Evolutionary conservation across 2,329 filamentous ascomycete genomes (phyloP), one percentile per base, ranked within the genome.

Genomic region (Colletotrichum falcatum): DNA sequence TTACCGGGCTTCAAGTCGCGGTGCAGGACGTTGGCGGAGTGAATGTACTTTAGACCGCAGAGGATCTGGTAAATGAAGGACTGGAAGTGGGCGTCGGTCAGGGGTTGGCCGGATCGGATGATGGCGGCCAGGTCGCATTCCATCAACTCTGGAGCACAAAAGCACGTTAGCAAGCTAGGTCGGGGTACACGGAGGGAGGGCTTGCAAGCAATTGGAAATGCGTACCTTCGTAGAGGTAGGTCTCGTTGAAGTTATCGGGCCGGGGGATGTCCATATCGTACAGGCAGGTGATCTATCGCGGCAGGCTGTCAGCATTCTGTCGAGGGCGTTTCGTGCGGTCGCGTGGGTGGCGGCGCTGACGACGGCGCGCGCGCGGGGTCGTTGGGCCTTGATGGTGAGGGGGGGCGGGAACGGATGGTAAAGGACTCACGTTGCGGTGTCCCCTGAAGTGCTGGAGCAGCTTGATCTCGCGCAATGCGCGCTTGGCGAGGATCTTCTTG

Each of bases 21-120:
- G 81, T 99, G 96, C 74, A 99, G 87, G 62, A 99, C 96, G 78
- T 98, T 98, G 76, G 96, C 96, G 28, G 95, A 98, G 86, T 99
- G 96, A 75, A 99, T 98, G 83, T 98, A 99, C 87, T 99, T 99
- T 76, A 99, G 88, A 74, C 96, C 96, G 81, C 96, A 98, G 7
- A 99, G 92, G 75, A 99, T 99, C 87, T 99, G 96, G 86, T 99
- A 99, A 84, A 99, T 98, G 85, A 99, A 99, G 62, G 96, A 98
- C 84, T 99, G 96, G 86, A 99, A 99, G 83, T 99, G 96, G 65
- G 96, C 96, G 80, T 99, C 96, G 78, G 96, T 99, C 80, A 99
- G 87, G 58, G 96, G 95, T 81, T 99, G 96, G 73, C 96, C 96
- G 51, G 95, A 98, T 75, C 96, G 91, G 77, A 99, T 98, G 81